phyloP scores from a whole-genome alignment of 305 asterid species.

The Caryopteris hybrid region DNA sequence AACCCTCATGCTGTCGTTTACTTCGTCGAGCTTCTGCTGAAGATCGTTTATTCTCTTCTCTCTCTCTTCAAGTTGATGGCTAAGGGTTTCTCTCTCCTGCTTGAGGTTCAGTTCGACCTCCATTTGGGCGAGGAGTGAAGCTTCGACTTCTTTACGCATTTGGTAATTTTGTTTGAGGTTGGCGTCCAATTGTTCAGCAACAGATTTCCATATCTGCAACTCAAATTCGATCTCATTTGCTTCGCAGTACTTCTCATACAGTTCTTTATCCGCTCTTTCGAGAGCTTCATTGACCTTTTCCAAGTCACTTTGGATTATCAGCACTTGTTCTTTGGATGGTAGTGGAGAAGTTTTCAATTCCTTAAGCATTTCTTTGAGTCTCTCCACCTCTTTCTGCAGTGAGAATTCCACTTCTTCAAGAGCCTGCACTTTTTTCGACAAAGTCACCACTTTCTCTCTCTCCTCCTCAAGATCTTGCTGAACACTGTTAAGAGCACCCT shows the following conservation, averaged over 20 bases:
- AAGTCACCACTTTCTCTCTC: slow-evolving; percentile 39
- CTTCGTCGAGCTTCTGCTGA: slow-evolving; percentile 41
- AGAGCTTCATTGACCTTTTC: slow-evolving; percentile 47
- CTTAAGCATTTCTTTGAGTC: slow-evolving; percentile 33
- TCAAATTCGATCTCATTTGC: slow-evolving; percentile 69
- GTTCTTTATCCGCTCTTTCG: slow-evolving; percentile 59
- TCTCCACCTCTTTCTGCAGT: slow-evolving; percentile 42
- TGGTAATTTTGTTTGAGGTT: slow-evolving; percentile 48
- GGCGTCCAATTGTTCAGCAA: slow-evolving; percentile 58
- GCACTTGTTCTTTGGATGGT: slow-evolving; percentile 41
- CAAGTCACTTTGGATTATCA: slow-evolving; percentile 48
- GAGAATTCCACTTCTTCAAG: slow-evolving; percentile 44
- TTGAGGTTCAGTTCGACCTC: slow-evolving; percentile 61
- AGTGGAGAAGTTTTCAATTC: slow-evolving; percentile 33
- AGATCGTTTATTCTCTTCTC: slow-evolving; percentile 43
- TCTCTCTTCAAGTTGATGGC: slow-evolving; percentile 49
- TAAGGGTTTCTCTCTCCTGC: slow-evolving; percentile 54
- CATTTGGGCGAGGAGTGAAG: slow-evolving; percentile 72
- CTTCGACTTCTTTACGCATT: slow-evolving; percentile 71
- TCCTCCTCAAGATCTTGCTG: slow-evolving; percentile 57
- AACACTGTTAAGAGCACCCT: slow-evolving; percentile 35
- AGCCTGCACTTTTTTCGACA: slow-evolving; percentile 36
- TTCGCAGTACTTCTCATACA: slow-evolving; percentile 56
- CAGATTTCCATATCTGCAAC: slow-evolving; percentile 68
- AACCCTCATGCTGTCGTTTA: slow-evolving; percentile 20